Evolutionary conservation across 257 asterid genomes (phyloP).

Genomic region (Cinchona pubescens): DNA sequence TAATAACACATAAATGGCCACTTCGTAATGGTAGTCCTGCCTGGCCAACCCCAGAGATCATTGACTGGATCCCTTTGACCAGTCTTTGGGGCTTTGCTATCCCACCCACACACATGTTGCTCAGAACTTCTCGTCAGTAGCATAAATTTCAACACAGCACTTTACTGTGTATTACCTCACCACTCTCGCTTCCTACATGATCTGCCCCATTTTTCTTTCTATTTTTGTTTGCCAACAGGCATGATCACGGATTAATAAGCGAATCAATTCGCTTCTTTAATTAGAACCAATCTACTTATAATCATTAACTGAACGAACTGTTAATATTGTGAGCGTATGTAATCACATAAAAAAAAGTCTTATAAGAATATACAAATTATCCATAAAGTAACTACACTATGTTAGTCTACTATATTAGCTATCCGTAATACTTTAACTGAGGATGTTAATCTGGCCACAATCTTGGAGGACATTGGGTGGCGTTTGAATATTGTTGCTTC

Average conservation of each 20-base stretch:
- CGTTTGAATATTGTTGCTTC: no score
- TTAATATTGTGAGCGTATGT: no score
- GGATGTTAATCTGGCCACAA: no score
- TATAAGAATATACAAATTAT: no score
- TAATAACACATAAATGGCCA: slow-evolving; percentile 53
- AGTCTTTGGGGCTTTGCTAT: slow-evolving; percentile 26
- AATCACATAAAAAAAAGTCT: no score
- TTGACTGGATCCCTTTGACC: slow-evolving; percentile 49
- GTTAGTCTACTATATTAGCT: no score
- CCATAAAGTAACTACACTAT: no score
- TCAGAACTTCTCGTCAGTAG: slow-evolving; percentile 12
- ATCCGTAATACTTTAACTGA: no score
- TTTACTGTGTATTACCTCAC: background rate
- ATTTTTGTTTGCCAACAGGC: background rate
- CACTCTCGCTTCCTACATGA: background rate
- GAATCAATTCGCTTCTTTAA: no score
- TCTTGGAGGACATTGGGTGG: no score
- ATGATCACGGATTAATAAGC: background rate
- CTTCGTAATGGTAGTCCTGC: slow-evolving; percentile 34
- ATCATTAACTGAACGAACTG: no score
- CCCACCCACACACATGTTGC: slow-evolving; percentile 32
- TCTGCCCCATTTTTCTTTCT: background rate
- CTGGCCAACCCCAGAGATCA: slow-evolving; percentile 33
- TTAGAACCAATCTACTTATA: background rate
- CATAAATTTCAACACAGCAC: slow-evolving; percentile 15